These are phyloP conservation scores for Pilatotrama ljubarskyi DNA, from an alignment of 768 basidiomycete species.

Conservation along the genomic window DNA sequence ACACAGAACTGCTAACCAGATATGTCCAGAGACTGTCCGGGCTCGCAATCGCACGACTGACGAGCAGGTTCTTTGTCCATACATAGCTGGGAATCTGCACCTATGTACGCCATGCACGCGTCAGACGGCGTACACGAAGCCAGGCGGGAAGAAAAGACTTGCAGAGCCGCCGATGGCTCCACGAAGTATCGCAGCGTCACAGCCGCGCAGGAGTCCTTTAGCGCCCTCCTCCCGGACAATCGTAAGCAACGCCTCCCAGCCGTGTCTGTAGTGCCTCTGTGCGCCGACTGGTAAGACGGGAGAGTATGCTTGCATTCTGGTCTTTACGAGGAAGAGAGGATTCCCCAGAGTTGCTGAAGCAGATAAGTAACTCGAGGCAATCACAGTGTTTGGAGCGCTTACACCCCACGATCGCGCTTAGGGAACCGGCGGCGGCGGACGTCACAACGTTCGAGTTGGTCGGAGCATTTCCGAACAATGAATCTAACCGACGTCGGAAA, in stretches of 20 bases:
- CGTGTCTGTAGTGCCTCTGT: slow-evolving; percentile 83
- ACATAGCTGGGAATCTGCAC: slow-evolving; percentile 95
- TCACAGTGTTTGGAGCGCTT: slow-evolving; percentile 16
- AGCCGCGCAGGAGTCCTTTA: slow-evolving; percentile 81
- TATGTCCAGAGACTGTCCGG: slow-evolving; percentile 83
- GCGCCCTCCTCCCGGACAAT: slow-evolving; percentile 77
- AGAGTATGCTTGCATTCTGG: slow-evolving; percentile 95
- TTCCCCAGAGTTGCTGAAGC: slow-evolving; percentile 71
- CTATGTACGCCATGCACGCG: slow-evolving; percentile 32
- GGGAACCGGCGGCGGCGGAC: slow-evolving; percentile 83
- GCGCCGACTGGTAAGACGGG: slow-evolving; percentile 90
- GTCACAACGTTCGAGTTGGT: slow-evolving; percentile 69
- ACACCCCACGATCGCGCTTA: slow-evolving; percentile 90
- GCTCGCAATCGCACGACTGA: slow-evolving; percentile 62
- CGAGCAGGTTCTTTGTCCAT: slow-evolving; percentile 80
- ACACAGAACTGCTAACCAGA: slow-evolving; percentile 80
- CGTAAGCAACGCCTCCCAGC: slow-evolving; percentile 59
- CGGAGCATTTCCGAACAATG: slow-evolving; percentile 57
- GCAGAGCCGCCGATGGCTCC: slow-evolving; percentile 93
- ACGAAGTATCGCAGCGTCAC: slow-evolving; percentile 88
- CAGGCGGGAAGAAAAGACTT: slow-evolving; percentile 9
- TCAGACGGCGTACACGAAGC: neutral
- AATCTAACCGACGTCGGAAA: slow-evolving; percentile 70
- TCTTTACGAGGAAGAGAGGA: slow-evolving; percentile 92
- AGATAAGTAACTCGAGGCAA: neutral